A percentile compares a stretch with the other conserved stretches of the same genome.
phyloP scores from a whole-genome alignment of 768 basidiomycete species.

The Mrakia gelida region DNA sequence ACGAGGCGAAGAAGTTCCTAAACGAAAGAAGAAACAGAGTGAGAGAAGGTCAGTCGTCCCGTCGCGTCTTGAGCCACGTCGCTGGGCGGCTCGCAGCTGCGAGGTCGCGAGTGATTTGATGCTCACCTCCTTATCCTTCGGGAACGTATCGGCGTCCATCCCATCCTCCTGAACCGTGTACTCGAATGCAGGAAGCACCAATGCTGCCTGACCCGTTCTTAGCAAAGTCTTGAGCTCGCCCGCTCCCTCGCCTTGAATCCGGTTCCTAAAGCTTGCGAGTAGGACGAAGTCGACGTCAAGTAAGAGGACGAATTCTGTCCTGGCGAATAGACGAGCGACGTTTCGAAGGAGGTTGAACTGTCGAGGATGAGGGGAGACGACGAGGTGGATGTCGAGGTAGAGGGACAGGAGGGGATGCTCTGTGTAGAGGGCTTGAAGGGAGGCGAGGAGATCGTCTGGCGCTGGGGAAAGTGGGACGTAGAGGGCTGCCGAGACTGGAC shows the following conservation, averaged over 20 bases:
- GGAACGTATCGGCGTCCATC: slow-evolving; percentile 57
- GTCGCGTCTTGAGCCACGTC: not conserved
- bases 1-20: slow-evolving; percentile 57
- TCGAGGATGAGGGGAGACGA: slow-evolving; percentile 60
- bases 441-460: slow-evolving; percentile 51
- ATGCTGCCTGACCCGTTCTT: slow-evolving; percentile 59
- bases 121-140: slow-evolving; percentile 62
- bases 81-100: too few species aligned
- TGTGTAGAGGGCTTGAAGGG: slow-evolving; percentile 63
- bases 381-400: slow-evolving; percentile 79
- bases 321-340: slow-evolving; percentile 73
- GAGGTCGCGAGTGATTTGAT: not conserved
- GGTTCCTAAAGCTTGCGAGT: slow-evolving; percentile 70
- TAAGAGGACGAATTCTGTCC: slow-evolving; percentile 83
- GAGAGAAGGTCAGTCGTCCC: slow-evolving; percentile 42
- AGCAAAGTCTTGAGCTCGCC: slow-evolving; percentile 46
- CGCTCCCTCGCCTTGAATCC: slow-evolving; percentile 51
- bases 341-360: slow-evolving; percentile 91
- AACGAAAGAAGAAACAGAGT: not conserved
- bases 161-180: slow-evolving; percentile 65
- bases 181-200: slow-evolving; percentile 84
- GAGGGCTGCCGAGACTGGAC: slow-evolving; percentile 78
- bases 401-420: slow-evolving; percentile 61
- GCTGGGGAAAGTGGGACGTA: slow-evolving; percentile 58
- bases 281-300: slow-evolving; percentile 83